Conservation (phyloP, 78 protist species). For the Thecamonas trahens region DNA sequence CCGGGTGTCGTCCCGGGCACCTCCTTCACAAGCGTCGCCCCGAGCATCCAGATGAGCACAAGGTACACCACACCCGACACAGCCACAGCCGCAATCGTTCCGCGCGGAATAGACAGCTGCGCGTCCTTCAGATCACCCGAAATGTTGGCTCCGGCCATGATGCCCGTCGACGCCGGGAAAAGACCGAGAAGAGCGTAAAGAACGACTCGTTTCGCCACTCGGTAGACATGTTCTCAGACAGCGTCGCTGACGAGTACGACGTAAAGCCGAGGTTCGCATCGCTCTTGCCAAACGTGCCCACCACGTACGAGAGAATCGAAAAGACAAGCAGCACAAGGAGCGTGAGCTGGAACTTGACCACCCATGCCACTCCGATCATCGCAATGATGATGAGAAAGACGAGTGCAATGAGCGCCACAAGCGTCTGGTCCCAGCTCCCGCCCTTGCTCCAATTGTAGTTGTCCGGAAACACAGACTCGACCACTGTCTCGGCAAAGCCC, state of each 20-base stretch:
- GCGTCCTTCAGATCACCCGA: conserved; percentile 71
- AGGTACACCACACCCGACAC: neutral
- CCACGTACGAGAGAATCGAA: neutral
- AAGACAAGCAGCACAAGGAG: neutral
- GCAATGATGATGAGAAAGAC: conserved; percentile 6
- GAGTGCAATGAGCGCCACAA: neutral
- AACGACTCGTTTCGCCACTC: conserved; percentile 11
- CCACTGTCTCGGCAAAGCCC: conserved; percentile 50
- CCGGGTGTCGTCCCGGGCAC: neutral
- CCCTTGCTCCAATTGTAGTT: neutral
- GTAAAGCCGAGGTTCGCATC: neutral
- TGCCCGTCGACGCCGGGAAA: conserved; percentile 82
- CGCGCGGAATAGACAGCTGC: conserved; percentile 55
- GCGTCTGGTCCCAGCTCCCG: neutral
- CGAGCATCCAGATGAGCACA: neutral
- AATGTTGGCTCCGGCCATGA: conserved; percentile 75
- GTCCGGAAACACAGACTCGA: neutral
- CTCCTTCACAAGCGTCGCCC: neutral
- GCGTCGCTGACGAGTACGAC: neutral
- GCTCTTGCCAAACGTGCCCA: conserved; percentile 1
- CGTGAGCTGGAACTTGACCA: neutral
- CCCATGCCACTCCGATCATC: conserved; percentile 22
- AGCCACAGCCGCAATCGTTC: conserved; percentile 28
- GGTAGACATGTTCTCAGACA: conserved; percentile 13
- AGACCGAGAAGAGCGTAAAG: conserved; percentile 37